Evolutionary conservation across 1,284 basidiomycete species (phyloP), one percentile per base, ranked within the genome.

Genomic region (Rhodotorula sp.): DNA sequence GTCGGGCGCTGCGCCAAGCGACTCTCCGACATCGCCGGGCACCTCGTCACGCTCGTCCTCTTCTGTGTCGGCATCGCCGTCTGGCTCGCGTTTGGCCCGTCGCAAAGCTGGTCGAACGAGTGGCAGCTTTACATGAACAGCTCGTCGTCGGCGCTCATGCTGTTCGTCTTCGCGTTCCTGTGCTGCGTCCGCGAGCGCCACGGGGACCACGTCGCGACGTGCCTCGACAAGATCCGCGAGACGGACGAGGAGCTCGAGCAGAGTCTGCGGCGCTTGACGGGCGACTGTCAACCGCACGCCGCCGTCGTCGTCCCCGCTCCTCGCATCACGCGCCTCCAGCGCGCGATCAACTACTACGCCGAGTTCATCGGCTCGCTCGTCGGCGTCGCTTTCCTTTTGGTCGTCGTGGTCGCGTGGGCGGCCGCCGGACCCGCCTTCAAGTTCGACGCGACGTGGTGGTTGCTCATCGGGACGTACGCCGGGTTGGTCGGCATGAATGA

Each of bases 61-160:
- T 53, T 53, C 52, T 53, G 52, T n/a, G 15, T 53, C 27, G 52
- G 52, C 52, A 30, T 53, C 52, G 29, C 17, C 52, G 52, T 53
- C 27, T 53, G 52, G 52, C 52, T 53, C 52, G 52, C 52, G 2
- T 53, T 53, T 30, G 52, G 52, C 5, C 52, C 52, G n/a, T 53
- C 52, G n/a, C 52, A 53, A 30, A 30, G 27, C 2, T 53, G 52
- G 52, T 30, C 27, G 11, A 9, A 27, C 27, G 27, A 53, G 52
- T 53, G 52, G 52, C 52, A 53, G 52, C 52, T 53, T 11, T 53
- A 53, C 52, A 53, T 53, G 52, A 53, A 53, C 52, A 53, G 52
- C 52, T 53, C 52, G 52, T 53, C 52, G 17, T 53, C 52, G 52
- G 52, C 52, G 27, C 52, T 53, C 27, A 53, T 53, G 52, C 52